Conservation (phyloP, 2,329 filamentous ascomycete species). For the Corynespora cassiicola region DNA sequence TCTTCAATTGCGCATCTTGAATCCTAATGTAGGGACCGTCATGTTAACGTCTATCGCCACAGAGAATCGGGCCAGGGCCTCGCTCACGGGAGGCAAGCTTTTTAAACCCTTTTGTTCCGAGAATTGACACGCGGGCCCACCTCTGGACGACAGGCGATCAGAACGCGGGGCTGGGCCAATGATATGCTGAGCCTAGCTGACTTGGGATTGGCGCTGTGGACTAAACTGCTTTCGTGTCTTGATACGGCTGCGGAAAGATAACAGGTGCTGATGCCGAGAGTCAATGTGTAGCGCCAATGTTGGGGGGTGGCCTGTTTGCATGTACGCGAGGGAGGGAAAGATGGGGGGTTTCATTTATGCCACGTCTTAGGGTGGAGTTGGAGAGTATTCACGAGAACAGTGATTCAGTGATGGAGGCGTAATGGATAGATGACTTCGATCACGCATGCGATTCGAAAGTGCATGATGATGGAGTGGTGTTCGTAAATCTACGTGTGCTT, state of each 20-base stretch:
- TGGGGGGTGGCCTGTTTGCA: constrained; percentile 23
- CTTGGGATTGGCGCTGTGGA: constrained; percentile 25
- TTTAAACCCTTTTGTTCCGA: constrained; percentile 28
- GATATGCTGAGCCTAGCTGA: constrained; percentile 20
- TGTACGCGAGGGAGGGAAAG: constrained; percentile 11
- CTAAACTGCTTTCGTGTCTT: constrained; percentile 18
- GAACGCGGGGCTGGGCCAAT: constrained; percentile 33
- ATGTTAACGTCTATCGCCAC: constrained; percentile 23
- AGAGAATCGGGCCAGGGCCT: constrained; percentile 12
- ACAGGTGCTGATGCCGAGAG: constrained; percentile 22
- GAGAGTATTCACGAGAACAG: neutral
- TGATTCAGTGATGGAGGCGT: too few relatives aligned
- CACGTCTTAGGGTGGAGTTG: neutral
- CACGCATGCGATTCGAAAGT: too few relatives aligned
- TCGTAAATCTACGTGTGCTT: neutral
- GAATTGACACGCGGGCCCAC: constrained; percentile 15
- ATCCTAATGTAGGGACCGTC: constrained; percentile 23
- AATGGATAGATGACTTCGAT: too few relatives aligned
- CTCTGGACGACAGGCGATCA: too few relatives aligned
- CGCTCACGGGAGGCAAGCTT: constrained; percentile 14
- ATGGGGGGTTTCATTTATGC: constrained; percentile 15
- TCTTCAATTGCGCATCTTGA: constrained; percentile 16
- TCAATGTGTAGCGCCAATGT: constrained; percentile 21
- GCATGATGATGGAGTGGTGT: neutral
- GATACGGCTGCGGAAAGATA: constrained; percentile 27